A percentile compares a stretch with the other conserved stretches of the same genome.
phyloP scores from a whole-genome alignment of 1,284 basidiomycete genomes.

The Marasmius oreades region DNA sequence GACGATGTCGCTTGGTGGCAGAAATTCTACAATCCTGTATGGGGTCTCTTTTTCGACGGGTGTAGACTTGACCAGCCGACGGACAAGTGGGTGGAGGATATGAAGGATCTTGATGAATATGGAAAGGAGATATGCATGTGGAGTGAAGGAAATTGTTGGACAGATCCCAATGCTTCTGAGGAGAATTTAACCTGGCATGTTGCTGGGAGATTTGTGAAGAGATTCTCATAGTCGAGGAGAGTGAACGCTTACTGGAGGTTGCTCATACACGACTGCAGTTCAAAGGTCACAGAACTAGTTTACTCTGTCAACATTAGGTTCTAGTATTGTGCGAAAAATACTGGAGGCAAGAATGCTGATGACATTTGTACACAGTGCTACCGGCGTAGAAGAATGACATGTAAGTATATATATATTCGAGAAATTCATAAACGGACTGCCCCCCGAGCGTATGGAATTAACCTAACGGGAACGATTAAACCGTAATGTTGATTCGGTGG shows the following conservation, averaged over 20 bases:
- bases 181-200: slow-evolving; percentile 57
- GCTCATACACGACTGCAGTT: not conserved
- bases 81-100: slow-evolving; percentile 45
- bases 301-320: no score
- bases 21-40: slow-evolving; percentile 62
- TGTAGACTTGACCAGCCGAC: slow-evolving; percentile 59
- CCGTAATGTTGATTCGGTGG: slow-evolving; percentile 11
- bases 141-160: slow-evolving; percentile 41
- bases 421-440: no score
- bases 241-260: not conserved
- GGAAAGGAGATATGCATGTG: slow-evolving; percentile 29
- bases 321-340: no score
- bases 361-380: no score
- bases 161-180: slow-evolving; percentile 40
- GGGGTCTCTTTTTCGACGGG: slow-evolving; percentile 54
- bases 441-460: slow-evolving; percentile 10
- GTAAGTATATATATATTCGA: no score
- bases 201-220: slow-evolving; percentile 50
- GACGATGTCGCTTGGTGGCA: slow-evolving; percentile 55
- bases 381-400: no score
- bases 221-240: not conserved
- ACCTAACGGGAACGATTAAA: slow-evolving; percentile 9
- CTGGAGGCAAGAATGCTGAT: no score
- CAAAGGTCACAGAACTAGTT: no score
- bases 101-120: slow-evolving; percentile 23